phyloP scores from a whole-genome alignment of 345 rosid species.

The Carallia brachiata region DNA sequence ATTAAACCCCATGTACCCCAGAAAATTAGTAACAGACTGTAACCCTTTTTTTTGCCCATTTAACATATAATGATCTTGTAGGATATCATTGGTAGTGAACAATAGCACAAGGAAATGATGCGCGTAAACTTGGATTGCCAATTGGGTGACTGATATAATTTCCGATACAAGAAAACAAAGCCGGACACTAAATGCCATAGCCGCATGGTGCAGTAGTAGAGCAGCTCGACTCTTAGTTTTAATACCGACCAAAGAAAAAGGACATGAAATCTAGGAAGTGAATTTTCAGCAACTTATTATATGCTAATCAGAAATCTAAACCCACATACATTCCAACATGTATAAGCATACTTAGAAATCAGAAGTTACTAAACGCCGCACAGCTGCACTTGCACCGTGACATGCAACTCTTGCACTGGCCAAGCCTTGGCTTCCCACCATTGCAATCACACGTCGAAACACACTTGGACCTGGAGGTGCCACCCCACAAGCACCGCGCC shows the following conservation, averaged over 20 bases:
- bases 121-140: too few relatives aligned
- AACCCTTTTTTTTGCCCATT: background rate
- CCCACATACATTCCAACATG: conserved; percentile 1
- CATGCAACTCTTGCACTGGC: conserved; percentile 68
- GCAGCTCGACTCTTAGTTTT: background rate
- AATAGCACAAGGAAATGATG: too few relatives aligned
- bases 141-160: too few relatives aligned
- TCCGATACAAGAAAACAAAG: too few relatives aligned
- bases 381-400: conserved; percentile 72
- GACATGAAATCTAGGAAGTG: background rate
- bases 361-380: background rate
- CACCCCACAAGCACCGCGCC: conserved; percentile 83
- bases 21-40: too few relatives aligned
- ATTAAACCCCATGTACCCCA: too few relatives aligned
- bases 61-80: too few relatives aligned
- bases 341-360: too few relatives aligned
- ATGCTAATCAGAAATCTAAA: background rate
- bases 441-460: conserved; percentile 46
- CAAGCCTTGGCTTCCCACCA: conserved; percentile 42
- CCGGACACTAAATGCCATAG: too few relatives aligned
- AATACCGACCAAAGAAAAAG: background rate
- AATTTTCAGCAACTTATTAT: background rate
- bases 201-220: too few relatives aligned
- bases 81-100: too few relatives aligned
- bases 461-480: conserved; percentile 42